Evolutionary conservation across 805 yeast species (phyloP).

Genomic region (Yarrowia divulgata): DNA sequence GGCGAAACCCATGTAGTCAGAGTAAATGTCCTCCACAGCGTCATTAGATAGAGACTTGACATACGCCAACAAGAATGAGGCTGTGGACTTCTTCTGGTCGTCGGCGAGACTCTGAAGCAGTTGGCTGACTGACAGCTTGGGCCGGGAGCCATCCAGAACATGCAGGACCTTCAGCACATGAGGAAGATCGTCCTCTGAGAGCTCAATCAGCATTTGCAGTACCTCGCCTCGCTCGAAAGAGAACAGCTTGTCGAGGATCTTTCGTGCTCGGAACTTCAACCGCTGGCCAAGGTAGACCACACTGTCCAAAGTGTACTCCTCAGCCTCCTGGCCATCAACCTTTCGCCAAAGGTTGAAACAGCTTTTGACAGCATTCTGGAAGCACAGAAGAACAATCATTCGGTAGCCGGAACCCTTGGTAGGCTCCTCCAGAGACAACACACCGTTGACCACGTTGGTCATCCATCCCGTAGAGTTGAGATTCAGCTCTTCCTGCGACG

Average conservation of each 20-base stretch:
- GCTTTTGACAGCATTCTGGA: conserved; percentile 63
- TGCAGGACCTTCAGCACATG: conserved; percentile 57
- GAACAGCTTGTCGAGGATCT: conserved; percentile 68
- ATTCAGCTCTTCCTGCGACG: conserved; percentile 17
- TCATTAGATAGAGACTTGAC: conserved; percentile 73
- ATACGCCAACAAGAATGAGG: conserved; percentile 65
- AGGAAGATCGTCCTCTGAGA: conserved; percentile 42
- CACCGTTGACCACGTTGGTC: conserved; percentile 67
- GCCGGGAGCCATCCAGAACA: conserved; percentile 82
- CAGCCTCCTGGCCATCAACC: conserved; percentile 56
- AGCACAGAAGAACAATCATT: conserved; percentile 64
- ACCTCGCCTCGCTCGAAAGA: conserved; percentile 75
- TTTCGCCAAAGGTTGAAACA: conserved; percentile 74
- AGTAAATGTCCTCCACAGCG: conserved; percentile 81
- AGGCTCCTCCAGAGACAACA: conserved; percentile 74
- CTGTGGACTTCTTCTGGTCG: conserved; percentile 28
- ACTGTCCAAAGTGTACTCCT: conserved; percentile 48
- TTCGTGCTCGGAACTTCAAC: conserved; percentile 72
- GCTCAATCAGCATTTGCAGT: conserved; percentile 66
- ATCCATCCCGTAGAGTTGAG: conserved; percentile 35
- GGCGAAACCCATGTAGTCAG: conserved; percentile 62
- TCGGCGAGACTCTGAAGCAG: conserved; percentile 52
- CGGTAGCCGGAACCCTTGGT: conserved; percentile 58
- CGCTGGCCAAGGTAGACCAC: conserved; percentile 60
- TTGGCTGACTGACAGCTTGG: conserved; percentile 74